Evolutionary conservation across 345 rosid species (phyloP), one percentile per base, ranked within the genome.

Genomic region (Gossypium australe): DNA sequence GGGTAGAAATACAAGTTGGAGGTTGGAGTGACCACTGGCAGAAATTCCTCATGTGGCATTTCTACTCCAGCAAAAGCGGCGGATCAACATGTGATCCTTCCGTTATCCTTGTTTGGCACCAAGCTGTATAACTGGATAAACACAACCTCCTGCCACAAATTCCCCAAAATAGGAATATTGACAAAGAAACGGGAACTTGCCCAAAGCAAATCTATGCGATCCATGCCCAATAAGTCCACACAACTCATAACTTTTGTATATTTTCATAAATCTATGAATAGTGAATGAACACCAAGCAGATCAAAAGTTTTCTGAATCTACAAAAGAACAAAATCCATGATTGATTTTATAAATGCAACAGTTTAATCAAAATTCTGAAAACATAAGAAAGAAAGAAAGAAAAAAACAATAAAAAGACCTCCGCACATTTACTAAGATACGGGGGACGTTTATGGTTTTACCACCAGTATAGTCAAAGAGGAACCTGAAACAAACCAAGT

Each of bases 221-320:
- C 59, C 59, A 9, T 18, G 59, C 59, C 59, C 59, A 18, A 18
- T 11, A n/a, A 20, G 9, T 20, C 24, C 3, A 55, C 59, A 7
- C 59, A 20, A 66, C 53, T 20, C 70, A 6, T 61, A 59, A 12
- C 29, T 25, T 34, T 25, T 1, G 25, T 38, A 43, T 11, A 52
- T 4, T 41, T 38, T 65, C 69, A 60, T 58, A 58, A 9, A 0
- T 11, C 56, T 3, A 1, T 11, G 38, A 34, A 34, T 34, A 4
- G 38, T 34, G 5, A 80, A 29, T 18, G 61, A 45, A 45, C 29
- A 20, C 48, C 66, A 73, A 44, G 74, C 76, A 61, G 75, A 76
- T 77, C 75, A 76, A 80, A 60, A 73, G 55, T 75, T 64, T 75
- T 4, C 78, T 74, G 75, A 79, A 84, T 73, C 87, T 80, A 73